These are phyloP conservation scores for Stephania japonica DNA, from an alignment of 164 flowering plant genomes.

Conservation along the genomic window DNA sequence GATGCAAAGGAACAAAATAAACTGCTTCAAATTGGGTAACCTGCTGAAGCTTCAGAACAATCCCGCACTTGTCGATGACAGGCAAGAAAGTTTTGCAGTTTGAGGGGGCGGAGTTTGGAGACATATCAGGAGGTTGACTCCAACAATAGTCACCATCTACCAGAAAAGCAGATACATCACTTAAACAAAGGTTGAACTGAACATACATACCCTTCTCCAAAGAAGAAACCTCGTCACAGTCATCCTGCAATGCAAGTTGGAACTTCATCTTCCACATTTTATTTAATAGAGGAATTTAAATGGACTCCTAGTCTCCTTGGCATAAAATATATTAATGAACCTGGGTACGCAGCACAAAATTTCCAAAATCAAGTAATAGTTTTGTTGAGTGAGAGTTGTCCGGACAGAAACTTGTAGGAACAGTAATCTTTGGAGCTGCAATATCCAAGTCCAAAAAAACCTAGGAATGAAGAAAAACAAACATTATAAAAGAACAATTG, in stretches of 20 bases:
- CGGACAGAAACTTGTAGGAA: slow-evolving; percentile 81
- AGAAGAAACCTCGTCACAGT: slow-evolving; percentile 30
- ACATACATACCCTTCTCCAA: slow-evolving; percentile 59
- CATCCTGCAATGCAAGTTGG: slow-evolving; percentile 52
- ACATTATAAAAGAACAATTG: background rate
- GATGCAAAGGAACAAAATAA: background rate
- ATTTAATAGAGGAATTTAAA: slow-evolving; percentile 5
- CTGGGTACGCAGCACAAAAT: slow-evolving; percentile 72
- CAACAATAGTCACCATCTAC: slow-evolving; percentile 91
- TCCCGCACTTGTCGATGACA: slow-evolving; percentile 88
- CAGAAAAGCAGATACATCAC: slow-evolving; percentile 91
- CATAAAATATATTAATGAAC: slow-evolving; percentile 22
- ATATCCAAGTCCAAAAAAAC: slow-evolving; percentile 93
- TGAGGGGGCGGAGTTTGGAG: slow-evolving; percentile 20
- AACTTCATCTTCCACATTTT: background rate
- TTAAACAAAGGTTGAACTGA: slow-evolving; percentile 79
- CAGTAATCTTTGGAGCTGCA: slow-evolving; percentile 96
- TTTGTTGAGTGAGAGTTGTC: slow-evolving; percentile 66
- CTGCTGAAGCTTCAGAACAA: slow-evolving; percentile 79
- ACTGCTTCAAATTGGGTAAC: slow-evolving; percentile 23
- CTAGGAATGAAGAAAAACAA: slow-evolving; percentile 30
- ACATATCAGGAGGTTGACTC: slow-evolving; percentile 30
- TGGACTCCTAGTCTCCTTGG: background rate
- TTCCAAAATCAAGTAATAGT: slow-evolving; percentile 90
- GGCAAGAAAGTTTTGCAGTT: slow-evolving; percentile 46